These are phyloP conservation scores for Colletotrichum noveboracense DNA, from an alignment of 2,329 filamentous ascomycete genomes.

Conservation along the genomic window DNA sequence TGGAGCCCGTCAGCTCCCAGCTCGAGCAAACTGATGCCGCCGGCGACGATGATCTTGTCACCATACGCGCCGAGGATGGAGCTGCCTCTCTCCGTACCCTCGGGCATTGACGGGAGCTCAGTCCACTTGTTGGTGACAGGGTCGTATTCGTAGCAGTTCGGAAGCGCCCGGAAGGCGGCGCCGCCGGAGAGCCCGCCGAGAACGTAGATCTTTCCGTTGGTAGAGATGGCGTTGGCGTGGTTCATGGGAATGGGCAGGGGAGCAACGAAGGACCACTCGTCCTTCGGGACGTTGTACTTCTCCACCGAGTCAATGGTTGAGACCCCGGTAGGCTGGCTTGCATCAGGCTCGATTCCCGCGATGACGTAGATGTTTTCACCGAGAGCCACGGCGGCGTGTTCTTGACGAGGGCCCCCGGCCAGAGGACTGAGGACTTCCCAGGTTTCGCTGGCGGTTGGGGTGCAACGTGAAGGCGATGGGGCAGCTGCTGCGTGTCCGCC, in stretches of 20 bases:
- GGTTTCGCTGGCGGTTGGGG: not conserved
- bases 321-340: not conserved
- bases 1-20: not conserved
- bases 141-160: not conserved
- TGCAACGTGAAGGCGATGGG: not conserved
- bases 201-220: not conserved
- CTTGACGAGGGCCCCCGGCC: not conserved
- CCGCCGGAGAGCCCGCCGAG: not conserved
- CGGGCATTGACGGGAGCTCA: not conserved
- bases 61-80: not conserved
- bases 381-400: not conserved
- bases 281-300: not conserved
- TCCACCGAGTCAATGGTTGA: not conserved
- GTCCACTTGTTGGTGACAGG: not conserved
- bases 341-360: not conserved
- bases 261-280: not conserved
- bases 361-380: not conserved
- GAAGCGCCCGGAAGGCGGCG: not conserved
- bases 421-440: not conserved
- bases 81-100: not conserved
- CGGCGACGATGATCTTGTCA: not conserved
- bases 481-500: too few relatives aligned
- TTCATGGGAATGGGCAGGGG: not conserved
- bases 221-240: not conserved
- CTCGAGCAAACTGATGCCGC: not conserved